Base-by-base conservation (phyloP, 2,329 filamentous ascomycete genomes). In the Alternaria incomplexa region DNA sequence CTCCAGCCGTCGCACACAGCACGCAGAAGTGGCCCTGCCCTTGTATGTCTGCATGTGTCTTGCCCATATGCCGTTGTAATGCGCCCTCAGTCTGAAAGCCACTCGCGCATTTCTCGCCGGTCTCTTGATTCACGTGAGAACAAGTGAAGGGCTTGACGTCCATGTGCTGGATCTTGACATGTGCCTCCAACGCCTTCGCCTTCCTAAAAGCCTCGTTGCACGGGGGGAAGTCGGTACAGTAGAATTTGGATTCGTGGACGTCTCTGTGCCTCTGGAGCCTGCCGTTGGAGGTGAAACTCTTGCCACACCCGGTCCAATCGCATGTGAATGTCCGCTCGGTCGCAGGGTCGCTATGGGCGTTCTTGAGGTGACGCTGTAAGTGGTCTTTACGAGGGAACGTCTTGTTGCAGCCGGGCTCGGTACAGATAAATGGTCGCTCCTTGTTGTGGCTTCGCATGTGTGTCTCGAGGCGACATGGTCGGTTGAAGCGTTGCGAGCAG, bases 371-470 rank as follows among this genome's bases (percentile, higher is more conserved):
- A 68, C 93, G 90, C 63, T 91, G 90, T 17, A 97, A 85, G 80
- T 97, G 93, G 71, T 95, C 95, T 68, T 93, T 88, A 65, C 96
- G 92, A 13, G 93, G 87, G 77, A 97, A 98, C 45, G 90, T 87
- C 82, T 97, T 97, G 72, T 88, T 87, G 76, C 95, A 98, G 45
- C 81, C 89, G 6, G 85, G 81, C 65, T 90, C 86, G 3, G 85
- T 83, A 75, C 95, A 98, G 43, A 85, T 84, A 79, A 91, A 96
- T 0, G 93, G 89, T 1, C 94, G 89, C 70, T 95, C 92, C 70
- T 95, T 93, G 56, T 89, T 95, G 79, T 98, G 95, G 1, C 91
- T 93, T 66, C 93, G 87, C 23, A 95, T 81, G 74, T 98, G 95
- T 15, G 69, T 89, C 63, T 90, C 85, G 5, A 97, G 85, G 26